phyloP scores from a whole-genome alignment of 2,329 filamentous ascomycete species.

The Fusarium drepaniforme region DNA sequence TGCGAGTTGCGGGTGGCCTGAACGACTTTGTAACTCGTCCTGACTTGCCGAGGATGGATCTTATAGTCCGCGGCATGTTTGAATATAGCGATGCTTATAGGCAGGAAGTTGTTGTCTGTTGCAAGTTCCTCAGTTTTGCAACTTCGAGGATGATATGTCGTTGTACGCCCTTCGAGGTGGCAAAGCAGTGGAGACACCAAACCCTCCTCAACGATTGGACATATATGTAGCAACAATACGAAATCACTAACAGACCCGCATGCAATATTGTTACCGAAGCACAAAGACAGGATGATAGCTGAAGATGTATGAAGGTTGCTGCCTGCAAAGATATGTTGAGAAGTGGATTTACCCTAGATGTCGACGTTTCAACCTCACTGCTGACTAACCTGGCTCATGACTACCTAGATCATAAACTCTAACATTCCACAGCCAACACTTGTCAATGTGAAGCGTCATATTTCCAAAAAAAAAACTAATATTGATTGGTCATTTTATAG shows the following conservation, averaged over 20 bases:
- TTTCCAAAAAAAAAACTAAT: conserved; percentile 2
- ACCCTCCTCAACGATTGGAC: not conserved
- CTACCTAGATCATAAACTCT: not conserved
- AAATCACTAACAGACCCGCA: not conserved
- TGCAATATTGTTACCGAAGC: not conserved
- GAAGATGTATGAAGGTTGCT: conserved; percentile 2
- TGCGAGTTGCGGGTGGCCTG: conserved; percentile 29
- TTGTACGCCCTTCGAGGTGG: conserved; percentile 27
- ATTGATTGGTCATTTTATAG: conserved; percentile 4
- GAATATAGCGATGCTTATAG: too few relatives aligned
- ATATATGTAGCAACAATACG: not conserved
- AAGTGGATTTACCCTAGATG: not conserved
- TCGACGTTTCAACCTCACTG: not conserved
- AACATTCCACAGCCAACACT: not conserved
- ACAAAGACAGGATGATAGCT: not conserved
- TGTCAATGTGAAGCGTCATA: not conserved
- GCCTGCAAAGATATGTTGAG: not conserved
- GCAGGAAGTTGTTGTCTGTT: not conserved
- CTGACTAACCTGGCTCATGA: not conserved
- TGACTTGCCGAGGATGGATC: conserved; percentile 54
- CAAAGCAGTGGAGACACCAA: conserved; percentile 27
- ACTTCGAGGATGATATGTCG: not conserved
- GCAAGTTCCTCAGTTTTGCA: not conserved
- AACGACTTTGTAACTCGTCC: conserved; percentile 51
- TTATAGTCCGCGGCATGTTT: conserved; percentile 49